Percentiles rank a stretch among this genome's conserved stretches.
phyloP scores from a whole-genome alignment of 805 yeast genomes.

The Kodamaea laetipori region DNA sequence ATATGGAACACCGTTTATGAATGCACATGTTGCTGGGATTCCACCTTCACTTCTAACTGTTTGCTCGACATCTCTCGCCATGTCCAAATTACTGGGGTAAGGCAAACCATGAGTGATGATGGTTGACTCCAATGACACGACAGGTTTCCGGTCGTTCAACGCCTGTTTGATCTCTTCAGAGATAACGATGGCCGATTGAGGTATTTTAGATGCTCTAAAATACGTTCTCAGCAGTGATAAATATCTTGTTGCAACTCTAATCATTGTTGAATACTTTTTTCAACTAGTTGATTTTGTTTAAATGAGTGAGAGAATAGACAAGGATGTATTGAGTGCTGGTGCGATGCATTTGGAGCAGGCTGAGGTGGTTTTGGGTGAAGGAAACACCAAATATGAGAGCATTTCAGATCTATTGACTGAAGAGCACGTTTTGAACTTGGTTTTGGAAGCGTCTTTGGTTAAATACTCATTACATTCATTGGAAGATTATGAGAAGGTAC shows the following conservation, averaged over 20 bases:
- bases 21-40: constrained; percentile 84
- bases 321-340: not conserved
- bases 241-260: not conserved
- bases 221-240: not conserved
- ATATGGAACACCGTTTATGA: constrained; percentile 66
- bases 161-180: constrained; percentile 65
- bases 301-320: not conserved
- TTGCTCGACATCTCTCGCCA: constrained; percentile 71
- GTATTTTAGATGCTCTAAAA: not conserved
- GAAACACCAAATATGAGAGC: too few species aligned
- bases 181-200: not conserved
- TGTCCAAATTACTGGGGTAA: constrained; percentile 67
- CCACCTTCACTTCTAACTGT: constrained; percentile 64
- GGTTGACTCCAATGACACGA: constrained; percentile 84
- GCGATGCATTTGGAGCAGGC: not conserved
- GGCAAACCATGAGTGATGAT: constrained; percentile 91
- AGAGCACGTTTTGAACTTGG: not conserved
- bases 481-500: not conserved
- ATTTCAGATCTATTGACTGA: not conserved
- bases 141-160: constrained; percentile 55
- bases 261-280: not conserved
- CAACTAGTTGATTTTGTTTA: not conserved
- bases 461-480: too few species aligned
- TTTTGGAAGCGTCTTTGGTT: not conserved
- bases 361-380: not conserved